Conservation (phyloP, 257 asterid species). For the Salvia hispanica region DNA sequence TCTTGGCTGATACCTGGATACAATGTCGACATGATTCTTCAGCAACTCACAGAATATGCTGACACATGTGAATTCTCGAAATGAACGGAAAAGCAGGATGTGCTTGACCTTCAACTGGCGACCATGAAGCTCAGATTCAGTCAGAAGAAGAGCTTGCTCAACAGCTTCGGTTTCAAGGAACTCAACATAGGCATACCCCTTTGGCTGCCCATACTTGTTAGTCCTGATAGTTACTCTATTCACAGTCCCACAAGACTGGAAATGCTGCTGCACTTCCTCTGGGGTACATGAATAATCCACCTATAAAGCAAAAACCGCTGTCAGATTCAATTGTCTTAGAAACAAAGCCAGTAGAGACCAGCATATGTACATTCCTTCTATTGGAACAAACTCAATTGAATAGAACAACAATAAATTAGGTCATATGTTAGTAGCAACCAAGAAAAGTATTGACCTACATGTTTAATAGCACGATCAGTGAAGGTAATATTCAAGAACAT, state of each 20-base stretch:
- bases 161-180: constrained; percentile 78
- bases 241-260: constrained; percentile 79
- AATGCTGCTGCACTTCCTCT: constrained; percentile 88
- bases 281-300: constrained; percentile 86
- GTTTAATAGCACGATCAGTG: no score
- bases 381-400: no score
- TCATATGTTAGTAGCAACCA: no score
- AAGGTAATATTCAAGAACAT: no score
- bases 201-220: constrained; percentile 77
- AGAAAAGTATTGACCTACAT: no score
- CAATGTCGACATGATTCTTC: neutral
- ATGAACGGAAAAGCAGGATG: neutral
- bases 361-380: no score
- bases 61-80: neutral
- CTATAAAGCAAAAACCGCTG: constrained; percentile 30
- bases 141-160: constrained; percentile 70
- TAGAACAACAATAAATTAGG: no score
- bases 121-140: constrained; percentile 83
- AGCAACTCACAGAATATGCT: constrained; percentile 5
- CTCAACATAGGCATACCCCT: constrained; percentile 83
- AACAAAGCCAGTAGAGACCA: no score
- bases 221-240: constrained; percentile 79
- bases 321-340: constrained; percentile 3
- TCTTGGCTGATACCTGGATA: constrained; percentile 68
- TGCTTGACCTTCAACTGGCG: constrained; percentile 69